Base-by-base conservation (phyloP, 768 basidiomycete species). In the Macrolepiota fuliginosa region DNA sequence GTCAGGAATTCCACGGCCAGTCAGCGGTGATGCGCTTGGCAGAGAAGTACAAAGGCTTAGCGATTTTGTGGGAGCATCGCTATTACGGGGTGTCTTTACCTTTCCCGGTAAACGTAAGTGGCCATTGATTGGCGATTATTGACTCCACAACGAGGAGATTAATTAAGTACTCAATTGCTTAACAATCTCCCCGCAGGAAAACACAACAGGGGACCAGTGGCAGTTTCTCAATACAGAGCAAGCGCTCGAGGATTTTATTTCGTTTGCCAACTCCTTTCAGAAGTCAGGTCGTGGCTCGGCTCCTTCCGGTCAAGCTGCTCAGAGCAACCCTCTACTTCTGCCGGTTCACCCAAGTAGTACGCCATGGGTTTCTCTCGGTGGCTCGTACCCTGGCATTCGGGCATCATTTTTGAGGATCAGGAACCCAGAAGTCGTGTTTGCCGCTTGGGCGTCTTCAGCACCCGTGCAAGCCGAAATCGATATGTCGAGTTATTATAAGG, bases 1-100 rank as follows among this genome's bases (percentile, higher is more conserved):
- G 13, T 5, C 56, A 79, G 79, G 79, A 83, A 67, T 80, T 76
- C 58, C 80, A 82, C 65, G 81, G 81, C 10, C 71, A 80, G 13
- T 82, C 81, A 0, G 78, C 79, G 0, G 74, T 76, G 1, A 83
- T 82, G 80, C 77, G 73, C 6, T 68, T 81, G 6, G 80, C 81
- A 4, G 78, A 79, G 63, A 69, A 79, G 49, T 81, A 79, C 66
- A 73, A 74, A 3, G 81, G 81, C 2, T 47, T 81, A 9, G 81
- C 80, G 0, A 77, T 82, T 36, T 67, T 83, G 4, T 83, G 81
- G 81, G 81, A 83, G 61, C 81, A 83, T 64, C 72, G 81, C 4
- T 82, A 71, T 62, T 83, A 83, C 63, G 81, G 81, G 12, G 74
- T 73, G 36, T 82, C 80, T 0, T 70, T 76, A 6, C 80, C 81